Evolutionary conservation across 371 early-diverging fungal species (phyloP).

Genomic region (Apophysomyces variabilis): DNA sequence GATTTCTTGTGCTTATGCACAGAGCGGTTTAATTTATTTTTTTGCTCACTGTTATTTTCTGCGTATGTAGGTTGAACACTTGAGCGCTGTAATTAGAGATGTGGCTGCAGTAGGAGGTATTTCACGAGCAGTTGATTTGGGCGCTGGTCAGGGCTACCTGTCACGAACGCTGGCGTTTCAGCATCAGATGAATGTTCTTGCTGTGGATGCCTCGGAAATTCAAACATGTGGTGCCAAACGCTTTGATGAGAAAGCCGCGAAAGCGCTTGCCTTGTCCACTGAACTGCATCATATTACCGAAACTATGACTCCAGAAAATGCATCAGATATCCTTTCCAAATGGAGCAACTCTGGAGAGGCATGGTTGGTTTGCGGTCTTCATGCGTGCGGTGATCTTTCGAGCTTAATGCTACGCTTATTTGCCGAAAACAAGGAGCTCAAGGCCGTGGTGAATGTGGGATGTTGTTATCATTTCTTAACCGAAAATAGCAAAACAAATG

Average conservation of each 20-base stretch:
- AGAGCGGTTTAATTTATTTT: not conserved
- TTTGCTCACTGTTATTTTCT: not conserved
- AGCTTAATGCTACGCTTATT: slow-evolving; percentile 76
- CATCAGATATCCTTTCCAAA: slow-evolving; percentile 39
- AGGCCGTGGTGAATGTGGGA: slow-evolving; percentile 76
- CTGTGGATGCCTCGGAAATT: slow-evolving; percentile 75
- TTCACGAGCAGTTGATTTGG: slow-evolving; percentile 65
- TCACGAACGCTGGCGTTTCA: slow-evolving; percentile 76
- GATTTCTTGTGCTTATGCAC: not conserved
- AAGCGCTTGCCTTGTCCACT: slow-evolving; percentile 16
- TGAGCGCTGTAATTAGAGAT: slow-evolving; percentile 59
- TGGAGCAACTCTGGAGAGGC: slow-evolving; percentile 22
- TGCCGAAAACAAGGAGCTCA: slow-evolving; percentile 59
- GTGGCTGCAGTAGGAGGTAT: slow-evolving; percentile 51
- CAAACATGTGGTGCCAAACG: slow-evolving; percentile 84
- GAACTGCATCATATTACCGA: slow-evolving; percentile 57
- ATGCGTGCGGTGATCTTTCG: slow-evolving; percentile 87
- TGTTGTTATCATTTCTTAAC: slow-evolving; percentile 87
- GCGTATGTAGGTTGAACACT: slow-evolving; percentile 47
- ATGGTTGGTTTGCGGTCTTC: slow-evolving; percentile 87
- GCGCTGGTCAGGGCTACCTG: slow-evolving; percentile 80
- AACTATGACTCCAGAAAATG: slow-evolving; percentile 55
- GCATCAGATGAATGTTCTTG: slow-evolving; percentile 73
- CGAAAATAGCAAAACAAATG: slow-evolving; percentile 38
- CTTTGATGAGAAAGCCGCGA: slow-evolving; percentile 61